Base-by-base conservation (phyloP, 2,329 filamentous ascomycete species). In the Penicillium sp. region DNA sequence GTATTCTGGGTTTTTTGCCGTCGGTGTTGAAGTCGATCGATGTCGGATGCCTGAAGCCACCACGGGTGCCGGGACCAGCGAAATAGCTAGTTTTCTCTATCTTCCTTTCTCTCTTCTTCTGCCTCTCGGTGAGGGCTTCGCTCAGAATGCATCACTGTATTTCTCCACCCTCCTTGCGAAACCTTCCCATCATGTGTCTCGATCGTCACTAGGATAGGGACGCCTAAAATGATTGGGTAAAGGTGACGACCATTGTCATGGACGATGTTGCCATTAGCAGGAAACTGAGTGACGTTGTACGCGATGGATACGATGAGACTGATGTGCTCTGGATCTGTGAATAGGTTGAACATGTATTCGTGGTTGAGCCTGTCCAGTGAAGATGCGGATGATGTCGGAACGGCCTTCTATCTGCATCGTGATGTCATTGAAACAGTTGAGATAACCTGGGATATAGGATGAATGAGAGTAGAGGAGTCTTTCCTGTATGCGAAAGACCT, bases 331-430 rank as follows among this genome's bases (percentile, higher is more conserved):
- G 59, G 56, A 19, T 62, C 54, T 1, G 54, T 37, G 49, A 63
- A 63, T 4, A 62, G 57, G 2, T 59, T 59, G 24, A 61, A 64
- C n/a, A 63, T 62, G 19, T 63, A 62, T 44, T 62, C 59, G 6
- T 57, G 58, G 43, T 63, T 62, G 34, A 62, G 54, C 21, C 62
- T 55, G 28, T 60, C 59, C 56, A 15, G 56, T 53, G 15, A 63
- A 62, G 3, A 57, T 62, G 8, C 59, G 60, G 8, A 58, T 62
- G 15, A 61, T 58, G 40, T 62, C 59, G 7, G 62, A 59, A 10
- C 59, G 59, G 2, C 61, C 60, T 60, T 63, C 54, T 3, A 62
- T 57, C 58, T 62, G 29, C 17, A 4, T 22, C 24, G 28, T 31
- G 43, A 32, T n/a, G 9, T 31, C 2, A 19, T 19, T 19, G 26